These are phyloP conservation scores for Puccinellia tenuiflora DNA, from an alignment of 176 grass and related monocot genomes.

Conservation along the genomic window DNA sequence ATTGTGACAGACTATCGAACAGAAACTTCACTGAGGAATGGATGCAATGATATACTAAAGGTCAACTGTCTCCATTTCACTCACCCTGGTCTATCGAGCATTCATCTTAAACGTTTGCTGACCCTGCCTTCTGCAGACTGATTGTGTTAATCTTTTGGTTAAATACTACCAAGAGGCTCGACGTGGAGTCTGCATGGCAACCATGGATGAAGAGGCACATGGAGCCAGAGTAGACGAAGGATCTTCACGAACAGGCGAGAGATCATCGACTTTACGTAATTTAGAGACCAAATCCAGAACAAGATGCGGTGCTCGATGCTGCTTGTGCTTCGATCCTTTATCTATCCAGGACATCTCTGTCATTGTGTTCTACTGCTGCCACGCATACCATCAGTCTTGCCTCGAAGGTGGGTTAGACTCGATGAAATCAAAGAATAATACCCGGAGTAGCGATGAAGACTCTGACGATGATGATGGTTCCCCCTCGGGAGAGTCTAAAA, in stretches of 20 bases:
- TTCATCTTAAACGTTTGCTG: neutral
- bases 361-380: conserved; percentile 92
- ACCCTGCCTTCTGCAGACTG: conserved; percentile 48
- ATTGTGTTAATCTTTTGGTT: conserved; percentile 90
- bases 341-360: conserved; percentile 67
- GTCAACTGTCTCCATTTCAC: conserved; percentile 27
- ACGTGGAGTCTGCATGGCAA: conserved; percentile 68
- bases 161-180: conserved; percentile 93
- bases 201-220: conserved; percentile 55
- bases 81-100: conserved; percentile 5
- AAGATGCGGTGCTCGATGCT: conserved; percentile 74
- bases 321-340: conserved; percentile 89
- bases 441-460: conserved; percentile 29
- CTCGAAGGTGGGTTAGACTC: conserved; percentile 68
- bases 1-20: conserved; percentile 97
- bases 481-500: conserved; percentile 31
- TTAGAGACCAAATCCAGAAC: conserved; percentile 83
- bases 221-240: conserved; percentile 35
- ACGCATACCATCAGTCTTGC: conserved; percentile 78
- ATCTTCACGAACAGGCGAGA: conserved; percentile 45
- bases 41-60: conserved; percentile 99
- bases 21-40: conserved; percentile 87
- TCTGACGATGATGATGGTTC: conserved; percentile 40
- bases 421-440: conserved; percentile 43
- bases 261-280: conserved; percentile 21